These are phyloP conservation scores for Drosera spatulata DNA, from an alignment of 179 eudicot genomes.

Conservation along the genomic window DNA sequence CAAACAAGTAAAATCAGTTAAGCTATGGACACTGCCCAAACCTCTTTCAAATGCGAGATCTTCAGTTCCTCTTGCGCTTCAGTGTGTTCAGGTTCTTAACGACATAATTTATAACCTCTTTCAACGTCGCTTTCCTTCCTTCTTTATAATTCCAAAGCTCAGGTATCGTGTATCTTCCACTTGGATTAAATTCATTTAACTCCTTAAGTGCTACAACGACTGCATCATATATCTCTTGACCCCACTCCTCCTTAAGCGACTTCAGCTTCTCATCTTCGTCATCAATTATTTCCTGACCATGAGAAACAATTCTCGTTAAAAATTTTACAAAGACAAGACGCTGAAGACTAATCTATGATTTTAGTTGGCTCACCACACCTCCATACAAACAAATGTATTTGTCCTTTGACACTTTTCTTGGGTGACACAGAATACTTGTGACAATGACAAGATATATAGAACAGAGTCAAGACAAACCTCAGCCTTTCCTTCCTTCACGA, in stretches of 20 bases:
- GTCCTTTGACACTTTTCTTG: too few species aligned
- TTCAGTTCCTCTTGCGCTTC: slow-evolving; percentile 26
- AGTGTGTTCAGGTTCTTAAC: slow-evolving; percentile 18
- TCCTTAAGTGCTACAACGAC: slow-evolving; percentile 37
- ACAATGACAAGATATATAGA: too few species aligned
- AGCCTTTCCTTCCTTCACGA: slow-evolving; percentile 21
- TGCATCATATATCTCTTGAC: slow-evolving; percentile 29
- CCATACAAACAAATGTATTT: too few species aligned
- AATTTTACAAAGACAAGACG: too few species aligned
- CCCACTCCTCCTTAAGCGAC: slow-evolving; percentile 29
- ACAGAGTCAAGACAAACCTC: slow-evolving; percentile 22
- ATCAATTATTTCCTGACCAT: slow-evolving; percentile 23
- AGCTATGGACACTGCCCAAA: too few species aligned
- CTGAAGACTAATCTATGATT: too few species aligned
- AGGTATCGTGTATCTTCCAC: slow-evolving; percentile 32
- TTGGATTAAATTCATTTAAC: slow-evolving; percentile 55
- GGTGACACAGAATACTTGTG: too few species aligned
- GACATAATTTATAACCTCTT: slow-evolving; percentile 31
- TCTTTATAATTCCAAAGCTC: slow-evolving; percentile 47
- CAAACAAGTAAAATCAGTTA: too few species aligned
- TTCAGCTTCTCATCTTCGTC: slow-evolving; percentile 43
- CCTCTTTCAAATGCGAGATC: too few species aligned
- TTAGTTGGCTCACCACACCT: too few species aligned
- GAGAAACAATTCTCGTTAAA: too few species aligned
- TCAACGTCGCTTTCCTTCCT: slow-evolving; percentile 42